Conservation (phyloP, 2,329 filamentous ascomycete species). For the Leptosphaerulina australis region DNA sequence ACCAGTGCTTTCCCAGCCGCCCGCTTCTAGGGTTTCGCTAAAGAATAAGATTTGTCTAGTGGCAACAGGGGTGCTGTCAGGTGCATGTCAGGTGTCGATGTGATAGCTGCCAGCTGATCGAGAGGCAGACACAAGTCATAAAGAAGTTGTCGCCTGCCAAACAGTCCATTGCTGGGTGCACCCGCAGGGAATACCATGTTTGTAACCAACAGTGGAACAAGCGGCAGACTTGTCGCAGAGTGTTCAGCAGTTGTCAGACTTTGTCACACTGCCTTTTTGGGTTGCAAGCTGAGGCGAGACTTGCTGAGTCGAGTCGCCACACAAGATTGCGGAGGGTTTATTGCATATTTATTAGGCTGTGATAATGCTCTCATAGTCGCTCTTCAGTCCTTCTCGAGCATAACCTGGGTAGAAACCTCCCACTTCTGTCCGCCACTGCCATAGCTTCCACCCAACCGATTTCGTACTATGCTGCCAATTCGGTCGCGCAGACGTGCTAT, state of each 20-base stretch:
- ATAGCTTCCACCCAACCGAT: conserved; percentile 85
- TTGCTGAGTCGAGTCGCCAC: conserved; percentile 32
- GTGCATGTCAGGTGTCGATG: conserved; percentile 34
- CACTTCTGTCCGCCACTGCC: conserved; percentile 80
- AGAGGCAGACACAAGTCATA: conserved; percentile 28
- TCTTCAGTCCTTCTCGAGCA: conserved; percentile 55
- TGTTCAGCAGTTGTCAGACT: conserved; percentile 11
- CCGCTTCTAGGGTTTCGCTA: conserved; percentile 37
- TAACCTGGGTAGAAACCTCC: conserved; percentile 91
- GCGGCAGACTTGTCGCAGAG: conserved; percentile 19
- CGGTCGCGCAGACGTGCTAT: conserved; percentile 76
- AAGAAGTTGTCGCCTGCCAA: conserved; percentile 15
- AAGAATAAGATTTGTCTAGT: conserved; percentile 20
- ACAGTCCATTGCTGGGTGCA: conserved; percentile 7
- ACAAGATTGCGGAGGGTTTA: conserved; percentile 25
- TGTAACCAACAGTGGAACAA: conserved; percentile 11
- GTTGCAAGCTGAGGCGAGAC: conserved; percentile 24
- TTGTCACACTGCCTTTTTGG: conserved; percentile 24
- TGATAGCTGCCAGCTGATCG: conserved; percentile 38
- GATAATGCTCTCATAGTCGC: conserved; percentile 21
- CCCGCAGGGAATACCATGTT: conserved; percentile 3
- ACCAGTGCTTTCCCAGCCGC: conserved; percentile 17
- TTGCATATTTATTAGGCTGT: conserved; percentile 21
- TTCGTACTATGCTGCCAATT: conserved; percentile 79
- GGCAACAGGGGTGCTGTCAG: conserved; percentile 24